These are phyloP conservation scores for Cyberlindnera suaveolens DNA, from an alignment of 805 yeast genomes.

Conservation along the genomic window DNA sequence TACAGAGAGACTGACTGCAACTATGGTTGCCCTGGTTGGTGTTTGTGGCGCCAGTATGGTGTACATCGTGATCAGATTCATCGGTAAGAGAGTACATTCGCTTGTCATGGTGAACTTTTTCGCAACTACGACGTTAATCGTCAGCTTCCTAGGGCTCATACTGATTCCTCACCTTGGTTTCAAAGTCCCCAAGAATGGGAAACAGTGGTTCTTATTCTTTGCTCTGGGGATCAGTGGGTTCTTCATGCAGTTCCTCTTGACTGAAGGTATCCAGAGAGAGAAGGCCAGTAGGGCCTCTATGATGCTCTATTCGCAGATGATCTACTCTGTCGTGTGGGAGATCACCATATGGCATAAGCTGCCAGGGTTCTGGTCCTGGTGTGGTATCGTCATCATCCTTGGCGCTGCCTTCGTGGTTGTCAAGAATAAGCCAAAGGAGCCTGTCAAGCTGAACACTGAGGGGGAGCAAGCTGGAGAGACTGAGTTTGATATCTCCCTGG, in stretches of 20 bases:
- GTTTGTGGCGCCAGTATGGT: constrained; percentile 66
- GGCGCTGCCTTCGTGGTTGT: constrained; percentile 58
- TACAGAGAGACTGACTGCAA: constrained; percentile 52
- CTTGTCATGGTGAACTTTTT: constrained; percentile 73
- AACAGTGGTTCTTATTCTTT: constrained; percentile 61
- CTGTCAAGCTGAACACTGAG: not conserved
- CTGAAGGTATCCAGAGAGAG: constrained; percentile 81
- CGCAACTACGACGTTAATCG: constrained; percentile 52
- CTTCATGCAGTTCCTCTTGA: constrained; percentile 68
- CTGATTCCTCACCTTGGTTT: constrained; percentile 54
- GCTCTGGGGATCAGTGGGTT: constrained; percentile 75
- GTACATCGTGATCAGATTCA: constrained; percentile 62
- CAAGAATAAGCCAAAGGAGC: constrained; percentile 38
- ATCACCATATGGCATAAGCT: constrained; percentile 61
- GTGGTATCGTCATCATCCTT: constrained; percentile 66
- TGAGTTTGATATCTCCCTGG: constrained; percentile 1
- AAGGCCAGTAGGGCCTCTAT: constrained; percentile 71
- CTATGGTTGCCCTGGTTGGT: constrained; percentile 57
- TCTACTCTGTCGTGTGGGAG: constrained; percentile 78
- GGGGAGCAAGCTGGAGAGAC: constrained; percentile 2
- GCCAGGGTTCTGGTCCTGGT: constrained; percentile 61
- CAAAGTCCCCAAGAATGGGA: constrained; percentile 49
- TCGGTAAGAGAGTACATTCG: constrained; percentile 78
- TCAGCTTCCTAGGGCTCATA: constrained; percentile 47
- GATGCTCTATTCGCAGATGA: constrained; percentile 69